Percentiles rank a stretch among this genome's conserved stretches.
phyloP scores from a whole-genome alignment of 1,139 yeast species.

The Debaryomycetaceae sp. region DNA sequence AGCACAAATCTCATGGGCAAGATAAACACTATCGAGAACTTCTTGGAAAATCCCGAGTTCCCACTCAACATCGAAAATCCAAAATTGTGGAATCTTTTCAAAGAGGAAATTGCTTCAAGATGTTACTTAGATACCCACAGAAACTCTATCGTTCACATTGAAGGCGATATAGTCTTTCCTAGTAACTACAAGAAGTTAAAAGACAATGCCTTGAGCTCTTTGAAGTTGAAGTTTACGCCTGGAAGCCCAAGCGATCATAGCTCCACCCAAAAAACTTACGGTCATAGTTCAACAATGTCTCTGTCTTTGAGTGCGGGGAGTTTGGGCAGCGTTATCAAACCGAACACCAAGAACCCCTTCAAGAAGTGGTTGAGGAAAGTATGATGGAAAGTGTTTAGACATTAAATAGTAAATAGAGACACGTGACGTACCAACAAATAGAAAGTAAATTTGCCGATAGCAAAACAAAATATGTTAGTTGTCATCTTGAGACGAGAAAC shows the following conservation, averaged over 20 bases:
- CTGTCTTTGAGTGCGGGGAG: conserved; percentile 24
- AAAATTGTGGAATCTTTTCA: conserved; percentile 33
- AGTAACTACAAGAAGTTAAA: conserved; percentile 20
- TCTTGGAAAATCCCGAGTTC: conserved; percentile 37
- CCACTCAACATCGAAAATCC: conserved; percentile 35
- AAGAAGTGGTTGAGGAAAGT: conserved; percentile 34
- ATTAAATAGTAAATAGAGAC: conserved; percentile 1
- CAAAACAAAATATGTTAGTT: background rate
- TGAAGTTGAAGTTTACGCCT: conserved; percentile 30
- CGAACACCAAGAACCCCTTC: conserved; percentile 31
- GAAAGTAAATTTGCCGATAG: background rate
- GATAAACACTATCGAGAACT: conserved; percentile 31
- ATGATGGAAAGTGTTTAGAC: conserved; percentile 1
- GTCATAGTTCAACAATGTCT: conserved; percentile 9
- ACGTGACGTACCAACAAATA: background rate
- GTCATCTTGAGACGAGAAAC: background rate
- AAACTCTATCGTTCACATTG: conserved; percentile 30
- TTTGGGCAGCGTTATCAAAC: conserved; percentile 19
- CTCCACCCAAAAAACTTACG: background rate
- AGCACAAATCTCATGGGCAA: conserved; percentile 37
- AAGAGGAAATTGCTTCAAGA: conserved; percentile 27
- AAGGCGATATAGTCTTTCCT: conserved; percentile 15
- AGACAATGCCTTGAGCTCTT: conserved; percentile 29
- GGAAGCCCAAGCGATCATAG: background rate
- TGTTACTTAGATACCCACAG: conserved; percentile 33